These are phyloP conservation scores for Xylariaceae sp. DNA, from an alignment of 2,329 filamentous ascomycete species.

Conservation along the genomic window DNA sequence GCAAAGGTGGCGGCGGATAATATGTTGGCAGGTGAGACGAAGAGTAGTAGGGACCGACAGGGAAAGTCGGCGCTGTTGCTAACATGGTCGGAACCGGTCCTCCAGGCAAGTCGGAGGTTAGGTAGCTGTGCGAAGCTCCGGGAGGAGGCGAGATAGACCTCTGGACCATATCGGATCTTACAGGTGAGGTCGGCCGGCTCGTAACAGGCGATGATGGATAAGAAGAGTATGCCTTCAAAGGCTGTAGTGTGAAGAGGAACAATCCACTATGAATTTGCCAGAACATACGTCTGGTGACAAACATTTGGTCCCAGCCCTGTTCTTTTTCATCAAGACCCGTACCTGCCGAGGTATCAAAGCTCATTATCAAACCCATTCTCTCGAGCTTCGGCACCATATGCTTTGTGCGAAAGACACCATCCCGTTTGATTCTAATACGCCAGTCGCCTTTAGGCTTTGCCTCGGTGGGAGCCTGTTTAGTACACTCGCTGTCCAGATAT, in stretches of 20 bases:
- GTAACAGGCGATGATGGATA: conserved; percentile 57
- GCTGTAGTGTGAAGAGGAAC: conserved; percentile 85
- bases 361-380: conserved; percentile 85
- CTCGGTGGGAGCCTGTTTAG: conserved; percentile 66
- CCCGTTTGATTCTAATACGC: conserved; percentile 81
- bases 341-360: conserved; percentile 77
- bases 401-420: conserved; percentile 85
- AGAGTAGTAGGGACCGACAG: conserved; percentile 76
- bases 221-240: conserved; percentile 50
- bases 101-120: conserved; percentile 46
- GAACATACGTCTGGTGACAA: conserved; percentile 79
- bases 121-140: conserved; percentile 36
- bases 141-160: conserved; percentile 33
- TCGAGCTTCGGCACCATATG: conserved; percentile 90
- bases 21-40: conserved; percentile 88
- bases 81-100: conserved; percentile 46
- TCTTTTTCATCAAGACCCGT: conserved; percentile 64
- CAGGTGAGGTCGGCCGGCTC: conserved; percentile 61
- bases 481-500: conserved; percentile 66
- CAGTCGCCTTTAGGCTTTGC: conserved; percentile 85
- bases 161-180: conserved; percentile 41
- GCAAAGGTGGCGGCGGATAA: conserved; percentile 81
- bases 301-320: conserved; percentile 79
- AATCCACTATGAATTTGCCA: conserved; percentile 90
- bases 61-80: conserved; percentile 45